Percentiles rank a stretch among this genome's conserved stretches.
These are phyloP conservation scores for Phytopythium kandeliae DNA, from an alignment of 352 stramenopile species.

Conservation along the genomic window DNA sequence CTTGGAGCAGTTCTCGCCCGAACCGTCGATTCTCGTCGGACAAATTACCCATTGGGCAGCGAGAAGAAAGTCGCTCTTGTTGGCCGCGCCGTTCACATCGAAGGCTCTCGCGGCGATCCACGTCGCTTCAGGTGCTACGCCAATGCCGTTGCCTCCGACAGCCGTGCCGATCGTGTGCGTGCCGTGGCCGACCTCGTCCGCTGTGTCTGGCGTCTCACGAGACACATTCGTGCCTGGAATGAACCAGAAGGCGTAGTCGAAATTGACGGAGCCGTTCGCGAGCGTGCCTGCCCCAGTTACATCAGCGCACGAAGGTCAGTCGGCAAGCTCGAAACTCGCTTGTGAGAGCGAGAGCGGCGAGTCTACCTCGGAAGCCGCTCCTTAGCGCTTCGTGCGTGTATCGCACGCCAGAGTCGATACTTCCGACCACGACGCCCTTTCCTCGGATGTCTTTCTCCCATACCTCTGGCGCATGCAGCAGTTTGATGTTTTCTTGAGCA, in stretches of 20 bases:
- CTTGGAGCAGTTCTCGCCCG: constrained; percentile 48
- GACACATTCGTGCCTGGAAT: constrained; percentile 30
- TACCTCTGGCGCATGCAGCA: constrained; percentile 36
- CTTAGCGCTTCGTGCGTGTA: constrained; percentile 25
- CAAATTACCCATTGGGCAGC: constrained; percentile 52
- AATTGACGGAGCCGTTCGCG: constrained; percentile 23
- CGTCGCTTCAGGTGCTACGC: constrained; percentile 19
- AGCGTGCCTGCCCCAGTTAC: constrained; percentile 24
- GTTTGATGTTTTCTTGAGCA: constrained; percentile 36
- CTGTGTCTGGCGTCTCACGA: constrained; percentile 28
- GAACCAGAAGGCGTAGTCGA: constrained; percentile 66
- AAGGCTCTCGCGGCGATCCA: constrained; percentile 24
- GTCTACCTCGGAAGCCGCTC: constrained; percentile 12
- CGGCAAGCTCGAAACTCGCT: too few relatives aligned
- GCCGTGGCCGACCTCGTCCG: constrained; percentile 20
- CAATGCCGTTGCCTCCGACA: constrained; percentile 15
- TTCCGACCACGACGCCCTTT: constrained; percentile 22
- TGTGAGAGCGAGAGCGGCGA: too few relatives aligned
- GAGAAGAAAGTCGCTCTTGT: constrained; percentile 29
- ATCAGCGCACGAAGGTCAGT: too few relatives aligned
- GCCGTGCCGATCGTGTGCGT: constrained; percentile 22
- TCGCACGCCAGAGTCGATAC: constrained; percentile 37
- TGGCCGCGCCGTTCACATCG: constrained; percentile 11
- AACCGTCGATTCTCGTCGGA: too few relatives aligned
- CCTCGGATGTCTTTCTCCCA: constrained; percentile 23